phyloP scores from a whole-genome alignment of 306 rosid genomes.

The apple (Malus domestica) region DNA sequence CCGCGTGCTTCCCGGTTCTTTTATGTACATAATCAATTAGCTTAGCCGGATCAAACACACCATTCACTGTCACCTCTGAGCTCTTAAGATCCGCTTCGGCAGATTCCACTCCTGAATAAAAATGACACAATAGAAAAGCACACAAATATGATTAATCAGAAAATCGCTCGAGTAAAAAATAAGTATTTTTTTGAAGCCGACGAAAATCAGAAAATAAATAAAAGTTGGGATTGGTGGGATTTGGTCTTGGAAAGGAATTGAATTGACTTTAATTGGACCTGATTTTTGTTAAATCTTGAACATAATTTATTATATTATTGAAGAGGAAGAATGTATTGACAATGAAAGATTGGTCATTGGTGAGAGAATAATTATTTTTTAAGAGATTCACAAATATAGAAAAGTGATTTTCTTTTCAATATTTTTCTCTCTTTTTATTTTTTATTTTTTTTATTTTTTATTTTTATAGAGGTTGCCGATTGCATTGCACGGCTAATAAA shows the following conservation, averaged over 20 bases:
- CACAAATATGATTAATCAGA: not conserved
- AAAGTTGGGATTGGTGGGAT: conserved; percentile 11
- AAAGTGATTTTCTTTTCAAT: not conserved
- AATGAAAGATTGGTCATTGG: conserved; percentile 6
- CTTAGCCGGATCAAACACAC: conserved; percentile 50
- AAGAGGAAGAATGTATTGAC: conserved; percentile 21
- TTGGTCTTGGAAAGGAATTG: not conserved
- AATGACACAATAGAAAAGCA: not conserved
- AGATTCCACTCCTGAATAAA: conserved; percentile 60
- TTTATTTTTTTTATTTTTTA: too few relatives aligned
- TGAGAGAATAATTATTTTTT: conserved; percentile 11
- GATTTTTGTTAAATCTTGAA: conserved; percentile 1
- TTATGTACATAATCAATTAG: conserved; percentile 60
- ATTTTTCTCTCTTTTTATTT: not conserved
- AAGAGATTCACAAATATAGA: conserved; percentile 11
- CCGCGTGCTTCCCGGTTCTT: conserved; percentile 70
- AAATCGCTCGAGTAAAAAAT: not conserved
- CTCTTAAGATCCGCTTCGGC: conserved; percentile 78
- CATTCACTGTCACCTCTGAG: conserved; percentile 75
- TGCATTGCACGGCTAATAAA: not conserved
- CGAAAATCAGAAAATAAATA: too few relatives aligned
- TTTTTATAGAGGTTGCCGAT: not conserved
- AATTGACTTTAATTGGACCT: conserved; percentile 20
- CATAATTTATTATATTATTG: conserved; percentile 9
- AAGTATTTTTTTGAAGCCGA: not conserved